Evolutionary conservation across 2,329 filamentous ascomycete species (phyloP).

Genomic region (Penicillium polonicum): DNA sequence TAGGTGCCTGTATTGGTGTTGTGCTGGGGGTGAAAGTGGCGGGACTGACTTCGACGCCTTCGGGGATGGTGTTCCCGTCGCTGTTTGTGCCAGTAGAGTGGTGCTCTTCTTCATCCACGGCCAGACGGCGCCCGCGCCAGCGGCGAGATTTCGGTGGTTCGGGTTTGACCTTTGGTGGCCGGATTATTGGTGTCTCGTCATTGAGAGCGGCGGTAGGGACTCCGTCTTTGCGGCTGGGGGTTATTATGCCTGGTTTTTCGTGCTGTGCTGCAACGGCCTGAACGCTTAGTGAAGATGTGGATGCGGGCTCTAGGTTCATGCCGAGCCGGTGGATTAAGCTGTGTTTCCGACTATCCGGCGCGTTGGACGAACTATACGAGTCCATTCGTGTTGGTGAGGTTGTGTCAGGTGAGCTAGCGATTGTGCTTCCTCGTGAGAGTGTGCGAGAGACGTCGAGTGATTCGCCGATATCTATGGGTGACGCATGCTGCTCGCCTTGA

Average conservation of each 20-base stretch:
- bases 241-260: constrained; percentile 79
- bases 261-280: constrained; percentile 74
- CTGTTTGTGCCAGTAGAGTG: constrained; percentile 23
- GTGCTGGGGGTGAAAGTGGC: constrained; percentile 12
- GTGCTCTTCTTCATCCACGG: constrained; percentile 32
- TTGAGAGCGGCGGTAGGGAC: constrained; percentile 19
- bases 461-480: constrained; percentile 24
- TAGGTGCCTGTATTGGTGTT: background rate
- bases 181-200: constrained; percentile 20
- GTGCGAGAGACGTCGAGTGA: constrained; percentile 41
- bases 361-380: constrained; percentile 27
- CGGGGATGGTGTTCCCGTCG: constrained; percentile 29
- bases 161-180: constrained; percentile 37
- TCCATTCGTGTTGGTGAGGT: constrained; percentile 40
- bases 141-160: constrained; percentile 45
- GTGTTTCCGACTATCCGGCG: constrained; percentile 18
- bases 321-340: constrained; percentile 51
- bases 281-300: constrained; percentile 73
- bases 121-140: constrained; percentile 40
- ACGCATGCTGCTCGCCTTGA: constrained; percentile 13
- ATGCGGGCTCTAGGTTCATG: constrained; percentile 68
- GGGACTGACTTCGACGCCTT: constrained; percentile 22
- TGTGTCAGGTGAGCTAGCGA: constrained; percentile 48
- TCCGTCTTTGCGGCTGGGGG: constrained; percentile 63
- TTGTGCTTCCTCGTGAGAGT: constrained; percentile 28